A percentile compares a stretch with the other conserved stretches of the same genome.
phyloP scores from a whole-genome alignment of 2,329 filamentous ascomycete genomes.

The Penicillium sp. region DNA sequence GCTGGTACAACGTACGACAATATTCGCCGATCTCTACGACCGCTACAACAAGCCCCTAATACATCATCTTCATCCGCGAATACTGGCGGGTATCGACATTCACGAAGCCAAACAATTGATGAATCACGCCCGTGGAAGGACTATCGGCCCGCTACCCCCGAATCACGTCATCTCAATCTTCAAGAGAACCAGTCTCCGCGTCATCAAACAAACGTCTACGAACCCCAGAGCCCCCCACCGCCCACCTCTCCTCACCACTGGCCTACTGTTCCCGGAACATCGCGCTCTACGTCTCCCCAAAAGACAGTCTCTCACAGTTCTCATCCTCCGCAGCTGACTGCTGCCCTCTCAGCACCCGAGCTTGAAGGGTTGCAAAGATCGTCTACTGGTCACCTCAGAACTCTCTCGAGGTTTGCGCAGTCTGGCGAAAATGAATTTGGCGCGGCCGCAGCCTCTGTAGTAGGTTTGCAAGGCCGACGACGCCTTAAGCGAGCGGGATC shows the following conservation, averaged over 20 bases:
- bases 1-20: conserved; percentile 68
- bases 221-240: conserved; percentile 24
- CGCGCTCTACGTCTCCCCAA: conserved; percentile 30
- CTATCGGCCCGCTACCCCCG: conserved; percentile 33
- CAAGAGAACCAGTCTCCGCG: conserved; percentile 32
- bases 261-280: conserved; percentile 27
- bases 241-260: conserved; percentile 22
- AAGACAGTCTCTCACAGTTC: conserved; percentile 30
- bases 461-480: conserved; percentile 79
- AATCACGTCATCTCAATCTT: conserved; percentile 26
- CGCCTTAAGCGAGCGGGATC: conserved; percentile 70
- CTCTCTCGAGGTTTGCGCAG: conserved; percentile 78
- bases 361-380: conserved; percentile 81
- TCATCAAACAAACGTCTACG: conserved; percentile 18
- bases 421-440: conserved; percentile 70
- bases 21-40: conserved; percentile 73
- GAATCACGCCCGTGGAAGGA: conserved; percentile 44
- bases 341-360: conserved; percentile 65
- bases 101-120: conserved; percentile 64
- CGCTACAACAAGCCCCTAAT: conserved; percentile 66
- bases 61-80: conserved; percentile 40
- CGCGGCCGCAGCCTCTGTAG: conserved; percentile 77
- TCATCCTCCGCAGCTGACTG: conserved; percentile 32
- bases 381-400: conserved; percentile 83
- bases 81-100: conserved; percentile 38